Evolutionary conservation across 2,329 filamentous ascomycete species (phyloP).

Genomic region (Colletotrichum tropicicola): DNA sequence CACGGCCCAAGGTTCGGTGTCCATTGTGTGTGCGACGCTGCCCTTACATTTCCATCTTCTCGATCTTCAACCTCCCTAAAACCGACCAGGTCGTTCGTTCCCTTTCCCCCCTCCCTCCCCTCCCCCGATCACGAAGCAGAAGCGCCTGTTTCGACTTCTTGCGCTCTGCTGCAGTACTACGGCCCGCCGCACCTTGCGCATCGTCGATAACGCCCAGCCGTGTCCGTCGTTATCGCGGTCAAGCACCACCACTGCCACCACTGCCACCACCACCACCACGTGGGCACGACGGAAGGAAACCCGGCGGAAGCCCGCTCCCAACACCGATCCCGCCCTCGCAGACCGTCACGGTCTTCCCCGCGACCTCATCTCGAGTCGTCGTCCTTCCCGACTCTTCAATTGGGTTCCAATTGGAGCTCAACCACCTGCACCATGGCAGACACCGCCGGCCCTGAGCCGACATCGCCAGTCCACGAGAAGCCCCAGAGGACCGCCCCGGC

Average conservation of each 20-base stretch:
- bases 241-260: not conserved
- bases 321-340: not conserved
- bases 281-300: not conserved
- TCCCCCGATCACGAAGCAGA: constrained; percentile 16
- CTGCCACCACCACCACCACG: not conserved
- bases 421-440: constrained; percentile 25
- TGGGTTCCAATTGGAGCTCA: constrained; percentile 23
- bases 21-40: constrained; percentile 26
- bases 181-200: not conserved
- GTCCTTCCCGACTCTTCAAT: not conserved
- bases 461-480: constrained; percentile 21
- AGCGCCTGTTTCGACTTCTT: constrained; percentile 13
- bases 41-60: constrained; percentile 18
- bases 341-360: not conserved
- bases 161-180: constrained; percentile 10
- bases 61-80: constrained; percentile 29
- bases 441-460: constrained; percentile 15
- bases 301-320: not conserved
- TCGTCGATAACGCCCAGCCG: not conserved
- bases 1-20: constrained; percentile 7
- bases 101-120: not conserved
- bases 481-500: not conserved
- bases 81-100: constrained; percentile 22
- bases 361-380: constrained; percentile 15
- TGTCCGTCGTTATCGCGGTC: not conserved